Base-by-base conservation (phyloP, 345 rosid genomes). In the Rubroshorea leprosula region DNA sequence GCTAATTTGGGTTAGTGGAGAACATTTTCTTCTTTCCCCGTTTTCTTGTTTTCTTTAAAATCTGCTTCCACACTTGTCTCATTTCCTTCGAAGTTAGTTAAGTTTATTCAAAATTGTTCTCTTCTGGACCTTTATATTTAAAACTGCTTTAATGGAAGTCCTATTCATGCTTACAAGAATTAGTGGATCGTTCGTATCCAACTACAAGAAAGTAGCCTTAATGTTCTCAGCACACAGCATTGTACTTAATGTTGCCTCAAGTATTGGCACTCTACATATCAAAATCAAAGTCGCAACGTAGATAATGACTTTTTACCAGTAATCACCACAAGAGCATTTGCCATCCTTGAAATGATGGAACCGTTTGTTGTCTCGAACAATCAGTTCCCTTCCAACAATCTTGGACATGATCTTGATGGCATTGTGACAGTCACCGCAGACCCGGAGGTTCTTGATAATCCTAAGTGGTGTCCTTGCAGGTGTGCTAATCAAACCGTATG, bases 341-440 rank as follows among this genome's bases (percentile, higher is more conserved):
- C 85, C 85, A 17, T 77, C 80, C 57, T 55, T 75, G 73, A 80
- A 84, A 61, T 80, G 90, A 71, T 84, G 90, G 65, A 87, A 87
- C 51, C 90, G 81, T 68, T 87, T 87, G 65, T 84, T 87, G 69
- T 87, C 95, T 69, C 95, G 78, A 29, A 87, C 79, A 43, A 87
- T 76, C 72, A 86, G 63, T 66, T 77, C 78, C 60, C 90, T 73
- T 61, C 91, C 95, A 27, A 87, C 83, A 61, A 84, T 78, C 67
- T 68, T 84, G 23, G 91, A 82, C 88, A 82, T 82, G 75, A 86
- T 84, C 79, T 86, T 86, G 75, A 86, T 86, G 58, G 84, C 86
- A 71, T 86, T 86, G 69, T 86, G 90, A 75, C 90, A 83, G 44
- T 86, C 88, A 12, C 72, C 84, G 5, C 90, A 86, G 5, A 86